Conservation (phyloP, 2,329 filamentous ascomycete species). For the Fusarium verticillioides region DNA sequence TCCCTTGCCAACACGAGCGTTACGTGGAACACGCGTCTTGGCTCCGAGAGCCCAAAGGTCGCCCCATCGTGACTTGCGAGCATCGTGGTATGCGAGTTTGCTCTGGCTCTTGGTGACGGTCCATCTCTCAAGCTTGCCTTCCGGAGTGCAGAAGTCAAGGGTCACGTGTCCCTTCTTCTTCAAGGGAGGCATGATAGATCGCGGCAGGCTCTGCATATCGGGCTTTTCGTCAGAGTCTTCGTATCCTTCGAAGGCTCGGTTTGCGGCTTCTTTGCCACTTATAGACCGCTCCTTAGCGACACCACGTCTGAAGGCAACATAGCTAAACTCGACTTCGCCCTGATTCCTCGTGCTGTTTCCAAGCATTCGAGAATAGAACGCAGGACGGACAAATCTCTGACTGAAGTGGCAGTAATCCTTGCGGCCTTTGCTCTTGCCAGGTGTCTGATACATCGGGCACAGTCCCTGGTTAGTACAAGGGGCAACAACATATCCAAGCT, state of each 20-base stretch:
- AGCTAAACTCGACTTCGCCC: constrained; percentile 92
- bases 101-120: constrained; percentile 85
- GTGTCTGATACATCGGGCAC: constrained; percentile 87
- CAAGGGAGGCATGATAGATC: constrained; percentile 80
- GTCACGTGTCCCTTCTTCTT: constrained; percentile 91
- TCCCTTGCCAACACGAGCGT: constrained; percentile 67
- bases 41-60: constrained; percentile 96
- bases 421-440: constrained; percentile 76
- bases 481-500: constrained; percentile 73
- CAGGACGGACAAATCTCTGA: constrained; percentile 87
- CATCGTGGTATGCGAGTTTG: constrained; percentile 87
- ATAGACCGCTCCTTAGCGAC: constrained; percentile 50
- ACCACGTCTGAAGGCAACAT: constrained; percentile 85
- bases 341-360: constrained; percentile 78
- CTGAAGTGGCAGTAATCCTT: constrained; percentile 93
- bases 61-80: constrained; percentile 89
- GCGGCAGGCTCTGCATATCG: constrained; percentile 77
- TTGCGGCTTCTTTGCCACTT: constrained; percentile 67
- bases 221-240: constrained; percentile 60
- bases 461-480: constrained; percentile 88
- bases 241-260: constrained; percentile 78
- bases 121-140: constrained; percentile 90
- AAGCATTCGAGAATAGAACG: constrained; percentile 82
- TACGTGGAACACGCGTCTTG: constrained; percentile 78
- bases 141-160: constrained; percentile 89